Evolutionary conservation across 306 rosid species (phyloP).

Genomic region (Albizia julibrissin): DNA sequence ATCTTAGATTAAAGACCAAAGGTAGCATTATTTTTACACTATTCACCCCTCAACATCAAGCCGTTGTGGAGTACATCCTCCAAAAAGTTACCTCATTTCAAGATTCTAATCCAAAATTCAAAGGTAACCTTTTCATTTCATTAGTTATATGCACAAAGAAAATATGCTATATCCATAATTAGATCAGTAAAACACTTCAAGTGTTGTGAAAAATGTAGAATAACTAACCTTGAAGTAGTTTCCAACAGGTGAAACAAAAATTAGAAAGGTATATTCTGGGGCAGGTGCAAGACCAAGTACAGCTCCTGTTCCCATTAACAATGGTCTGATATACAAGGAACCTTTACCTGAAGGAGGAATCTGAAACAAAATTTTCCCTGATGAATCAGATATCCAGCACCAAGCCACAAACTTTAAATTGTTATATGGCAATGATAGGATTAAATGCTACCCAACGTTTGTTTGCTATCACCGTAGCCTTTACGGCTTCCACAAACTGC

Average conservation of each 20-base stretch:
- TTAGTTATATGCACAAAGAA: background rate
- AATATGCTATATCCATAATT: background rate
- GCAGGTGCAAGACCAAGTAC: conserved; percentile 97
- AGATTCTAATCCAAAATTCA: conserved; percentile 8
- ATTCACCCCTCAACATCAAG: conserved; percentile 1
- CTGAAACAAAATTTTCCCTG: conserved; percentile 52
- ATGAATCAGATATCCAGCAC: conserved; percentile 2
- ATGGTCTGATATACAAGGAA: conserved; percentile 87
- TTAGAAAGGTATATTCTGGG: conserved; percentile 91
- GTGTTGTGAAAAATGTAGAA: background rate
- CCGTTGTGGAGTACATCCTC: background rate
- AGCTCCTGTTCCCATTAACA: conserved; percentile 93
- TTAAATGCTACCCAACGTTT: conserved; percentile 77
- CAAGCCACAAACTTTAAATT: conserved; percentile 16
- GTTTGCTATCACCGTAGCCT: conserved; percentile 86
- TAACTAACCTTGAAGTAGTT: conserved; percentile 88
- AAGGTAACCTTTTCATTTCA: background rate
- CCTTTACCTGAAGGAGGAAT: conserved; percentile 93
- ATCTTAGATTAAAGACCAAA: no score
- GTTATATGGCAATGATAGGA: conserved; percentile 1
- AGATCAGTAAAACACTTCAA: background rate
- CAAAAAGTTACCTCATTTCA: conserved; percentile 17
- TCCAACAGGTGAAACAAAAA: conserved; percentile 96
- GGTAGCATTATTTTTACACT: background rate
- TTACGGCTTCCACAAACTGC: conserved; percentile 90